Evolutionary conservation across 169 alveolate species (phyloP), one percentile per base, ranked within the genome.

Genomic region (Eimeria sp.): DNA sequence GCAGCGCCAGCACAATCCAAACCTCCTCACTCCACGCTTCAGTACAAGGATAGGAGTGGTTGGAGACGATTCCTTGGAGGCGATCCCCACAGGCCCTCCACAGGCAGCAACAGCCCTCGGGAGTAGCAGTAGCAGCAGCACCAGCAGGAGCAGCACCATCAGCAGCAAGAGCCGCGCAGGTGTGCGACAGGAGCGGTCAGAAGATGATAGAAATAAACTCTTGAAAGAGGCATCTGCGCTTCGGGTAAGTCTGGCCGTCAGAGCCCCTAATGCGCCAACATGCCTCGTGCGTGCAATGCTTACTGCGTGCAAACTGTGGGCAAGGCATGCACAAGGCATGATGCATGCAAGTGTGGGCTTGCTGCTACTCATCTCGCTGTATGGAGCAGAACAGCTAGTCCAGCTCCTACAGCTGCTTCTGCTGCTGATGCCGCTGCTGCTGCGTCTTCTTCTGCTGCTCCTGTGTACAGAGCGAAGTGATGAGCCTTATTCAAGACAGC

Each of bases 401-500:
- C 46, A 68, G 25, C 23, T 68, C 52, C 78, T 71, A 18, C 23
- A 40, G 27, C 40, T 20, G 85, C 66, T 78, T 37, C 88, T 78
- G 66, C 68, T 60, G 68, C 68, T 60, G 68, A 16, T 60, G 68
- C 68, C 27, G 68, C 68, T 60, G 68, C 78, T 30, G 78, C 46
- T 68, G 78, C 49, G 6, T 0, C 78, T 0, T 14, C 46, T 78
- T 40, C 46, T 78, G 88, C 25, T 72, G 83, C 52, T 72, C 56
- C 83, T 72, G 56, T 30, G 66, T 49, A 18, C 88, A 78, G 88
- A 78, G 33, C 68, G 90, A 83, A 37, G 90, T 83, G 33, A 33
- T 83, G 76, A 83, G 90, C 76, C 90, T 83, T 16, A 83, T 83
- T 33, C 88, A 78, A 68, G 88, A 78, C 27, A 78, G 88, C 2